A percentile compares a stretch with the other conserved stretches of the same genome.
Conservation (phyloP, 2,329 filamentous ascomycete species). For the Colletotrichum limetticola region DNA sequence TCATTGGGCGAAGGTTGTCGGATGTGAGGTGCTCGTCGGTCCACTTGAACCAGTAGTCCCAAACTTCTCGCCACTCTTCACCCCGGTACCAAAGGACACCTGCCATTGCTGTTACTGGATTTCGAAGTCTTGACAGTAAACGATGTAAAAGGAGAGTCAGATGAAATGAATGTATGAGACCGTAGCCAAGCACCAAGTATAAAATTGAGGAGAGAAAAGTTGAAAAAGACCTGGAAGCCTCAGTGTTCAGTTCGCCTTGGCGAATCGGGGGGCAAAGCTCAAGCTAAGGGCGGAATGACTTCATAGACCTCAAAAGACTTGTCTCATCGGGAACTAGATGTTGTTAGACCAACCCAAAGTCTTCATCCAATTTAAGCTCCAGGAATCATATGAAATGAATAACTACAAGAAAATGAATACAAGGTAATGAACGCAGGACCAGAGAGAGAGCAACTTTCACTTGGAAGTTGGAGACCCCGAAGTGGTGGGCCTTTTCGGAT, state of each 20-base stretch:
- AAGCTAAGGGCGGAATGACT: conserved; percentile 14
- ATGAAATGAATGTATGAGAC: not conserved
- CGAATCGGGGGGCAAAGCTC: conserved; percentile 4
- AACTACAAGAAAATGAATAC: not conserved
- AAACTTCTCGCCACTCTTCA: conserved; percentile 47
- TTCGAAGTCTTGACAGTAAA: not conserved
- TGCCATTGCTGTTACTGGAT: conserved; percentile 9
- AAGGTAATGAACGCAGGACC: not conserved
- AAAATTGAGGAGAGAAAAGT: not conserved
- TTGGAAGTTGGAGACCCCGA: conserved; percentile 2
- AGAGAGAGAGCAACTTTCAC: not conserved
- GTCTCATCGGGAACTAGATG: not conserved
- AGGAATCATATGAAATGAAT: no score
- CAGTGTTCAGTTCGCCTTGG: not conserved
- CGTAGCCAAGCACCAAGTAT: no score
- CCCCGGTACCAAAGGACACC: conserved; percentile 29
- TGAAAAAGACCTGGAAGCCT: not conserved
- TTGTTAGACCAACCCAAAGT: no score
- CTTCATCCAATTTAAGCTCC: not conserved
- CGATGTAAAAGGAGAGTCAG: not conserved
- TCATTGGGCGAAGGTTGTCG: conserved; percentile 69
- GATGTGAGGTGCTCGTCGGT: conserved; percentile 71
- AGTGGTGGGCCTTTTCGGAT: conserved; percentile 16
- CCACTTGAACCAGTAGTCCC: conserved; percentile 77
- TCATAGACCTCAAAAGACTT: conserved; percentile 19